Conservation (phyloP, 768 basidiomycete species). For the Boletus patriciae region DNA sequence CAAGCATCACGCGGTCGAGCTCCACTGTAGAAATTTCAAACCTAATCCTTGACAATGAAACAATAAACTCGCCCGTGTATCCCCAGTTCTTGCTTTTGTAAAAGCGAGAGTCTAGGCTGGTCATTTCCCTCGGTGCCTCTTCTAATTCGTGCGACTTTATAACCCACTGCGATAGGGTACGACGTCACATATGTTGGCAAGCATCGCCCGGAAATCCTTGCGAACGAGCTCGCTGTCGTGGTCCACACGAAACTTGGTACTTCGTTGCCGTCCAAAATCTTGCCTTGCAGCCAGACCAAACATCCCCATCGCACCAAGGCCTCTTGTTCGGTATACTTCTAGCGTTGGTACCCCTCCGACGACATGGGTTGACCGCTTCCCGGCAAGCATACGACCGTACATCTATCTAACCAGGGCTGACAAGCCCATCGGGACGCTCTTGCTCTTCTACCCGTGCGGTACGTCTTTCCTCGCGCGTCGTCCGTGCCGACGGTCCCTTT, state of each 20-base stretch:
- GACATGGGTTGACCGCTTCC: slow-evolving; percentile 71
- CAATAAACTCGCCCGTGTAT: too few species aligned
- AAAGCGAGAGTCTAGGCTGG: too few species aligned
- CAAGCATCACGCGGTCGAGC: too few species aligned
- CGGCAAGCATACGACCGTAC: slow-evolving; percentile 68
- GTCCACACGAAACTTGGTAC: not conserved
- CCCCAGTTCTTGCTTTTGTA: too few species aligned
- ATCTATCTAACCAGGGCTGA: slow-evolving; percentile 85
- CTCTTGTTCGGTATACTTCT: slow-evolving; percentile 18
- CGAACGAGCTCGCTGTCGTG: not conserved
- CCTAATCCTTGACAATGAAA: too few species aligned
- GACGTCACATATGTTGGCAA: slow-evolving; percentile 14
- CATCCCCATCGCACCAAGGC: not conserved
- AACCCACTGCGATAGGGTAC: too few species aligned
- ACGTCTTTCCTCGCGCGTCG: slow-evolving; percentile 29
- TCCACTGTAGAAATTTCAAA: too few species aligned
- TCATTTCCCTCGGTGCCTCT: too few species aligned
- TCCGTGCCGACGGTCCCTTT: not conserved
- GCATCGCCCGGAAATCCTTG: slow-evolving; percentile 1
- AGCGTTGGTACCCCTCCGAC: slow-evolving; percentile 17
- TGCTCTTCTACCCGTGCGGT: slow-evolving; percentile 96
- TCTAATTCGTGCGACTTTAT: too few species aligned
- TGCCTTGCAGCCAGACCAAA: not conserved
- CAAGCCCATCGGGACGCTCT: slow-evolving; percentile 92
- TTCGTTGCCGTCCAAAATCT: not conserved